These are phyloP conservation scores for Jatropha curcas DNA, from an alignment of 345 rosid species.

Conservation along the genomic window DNA sequence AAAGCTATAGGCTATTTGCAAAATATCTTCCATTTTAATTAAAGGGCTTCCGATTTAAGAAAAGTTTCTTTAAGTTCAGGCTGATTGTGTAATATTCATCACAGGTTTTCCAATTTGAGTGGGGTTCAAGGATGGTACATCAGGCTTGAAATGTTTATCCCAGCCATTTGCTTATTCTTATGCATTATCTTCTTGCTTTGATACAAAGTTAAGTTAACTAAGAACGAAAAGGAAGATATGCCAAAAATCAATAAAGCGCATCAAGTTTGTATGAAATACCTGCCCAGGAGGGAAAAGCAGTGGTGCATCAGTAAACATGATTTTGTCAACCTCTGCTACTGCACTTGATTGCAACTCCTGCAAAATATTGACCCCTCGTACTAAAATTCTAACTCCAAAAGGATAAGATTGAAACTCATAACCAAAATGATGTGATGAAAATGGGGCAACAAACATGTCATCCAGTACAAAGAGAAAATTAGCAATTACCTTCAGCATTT, in stretches of 20 bases:
- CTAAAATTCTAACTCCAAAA: no score
- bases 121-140: neutral
- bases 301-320: conserved; percentile 92
- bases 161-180: neutral
- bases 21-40: neutral
- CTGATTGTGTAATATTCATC: neutral
- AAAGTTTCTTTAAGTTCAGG: neutral
- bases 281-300: conserved; percentile 92
- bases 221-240: neutral
- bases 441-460: no score
- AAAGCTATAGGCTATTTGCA: neutral
- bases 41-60: neutral
- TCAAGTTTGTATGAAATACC: conserved; percentile 40
- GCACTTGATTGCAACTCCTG: conserved; percentile 71
- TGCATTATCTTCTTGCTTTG: neutral
- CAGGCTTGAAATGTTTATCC: neutral
- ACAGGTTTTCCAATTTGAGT: neutral
- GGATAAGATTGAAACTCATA: neutral
- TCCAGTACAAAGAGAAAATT: neutral
- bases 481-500: conserved; percentile 57
- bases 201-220: neutral
- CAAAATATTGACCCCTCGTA: conserved; percentile 24
- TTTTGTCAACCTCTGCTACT: conserved; percentile 67
- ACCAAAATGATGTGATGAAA: neutral
- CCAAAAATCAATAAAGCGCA: neutral